Evolutionary conservation across 441 rosid species (phyloP), one percentile per base, ranked within the genome.

Genomic region (Capsella rubella): DNA sequence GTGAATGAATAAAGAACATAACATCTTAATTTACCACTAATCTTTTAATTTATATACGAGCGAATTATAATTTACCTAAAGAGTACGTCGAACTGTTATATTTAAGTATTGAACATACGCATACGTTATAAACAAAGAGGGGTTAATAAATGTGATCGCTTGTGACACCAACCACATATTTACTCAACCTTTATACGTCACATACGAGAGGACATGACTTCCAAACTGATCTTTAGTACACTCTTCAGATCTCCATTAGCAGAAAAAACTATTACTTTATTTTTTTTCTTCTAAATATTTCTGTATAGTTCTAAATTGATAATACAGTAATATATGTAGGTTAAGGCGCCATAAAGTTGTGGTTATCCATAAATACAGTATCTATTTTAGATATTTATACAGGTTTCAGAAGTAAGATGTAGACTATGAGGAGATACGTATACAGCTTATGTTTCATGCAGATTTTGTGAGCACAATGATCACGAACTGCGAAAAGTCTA

Each of bases 111-210:
- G 37, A 45, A 6, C 60, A 49, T 50, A 42, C 16, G 43, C 60
- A 49, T 50, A 42, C 16, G 43, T 57, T 28, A 27, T 32, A 12
- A 58, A 5, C n/a, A 56, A 35, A 27, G 25, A 35, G 50, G 50
- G 16, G 76, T 70, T 77, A 64, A 40, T 71, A 64, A 76, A 76
- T 76, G 72, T 28, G 75, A 64, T 76, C 49, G 18, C 72, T 64
- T 64, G 72, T 56, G 71, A 76, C 72, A 76, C 61, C 80, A 70
- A 76, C 72, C 11, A 54, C 72, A 65, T 50, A 77, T 64, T 49
- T 63, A 70, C 67, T 70, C 67, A 64, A 64, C 71, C 79, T 76
- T 21, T n/a, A 64, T 50, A 71, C 73, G 73, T 77, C 67, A 64
- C 45, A 51, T 67, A 29, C 18, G 65, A 21, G 53, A 45, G 65